These are phyloP conservation scores for Epichloe typhina DNA, from an alignment of 2,329 filamentous ascomycete species.

Conservation along the genomic window DNA sequence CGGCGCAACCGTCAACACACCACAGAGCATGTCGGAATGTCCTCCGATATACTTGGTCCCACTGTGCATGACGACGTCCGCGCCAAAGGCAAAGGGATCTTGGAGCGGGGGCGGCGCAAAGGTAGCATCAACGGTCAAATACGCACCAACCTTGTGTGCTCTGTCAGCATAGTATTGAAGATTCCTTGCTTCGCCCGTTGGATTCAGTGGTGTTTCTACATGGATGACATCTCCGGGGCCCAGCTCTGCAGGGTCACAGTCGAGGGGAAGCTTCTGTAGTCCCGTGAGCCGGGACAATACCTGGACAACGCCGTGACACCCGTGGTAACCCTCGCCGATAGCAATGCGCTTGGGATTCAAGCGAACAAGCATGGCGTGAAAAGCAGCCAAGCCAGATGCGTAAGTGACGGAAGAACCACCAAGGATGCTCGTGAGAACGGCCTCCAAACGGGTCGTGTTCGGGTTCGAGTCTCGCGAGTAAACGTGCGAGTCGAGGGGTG, in stretches of 20 bases:
- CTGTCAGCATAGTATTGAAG: slow-evolving; percentile 58
- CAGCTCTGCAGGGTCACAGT: slow-evolving; percentile 52
- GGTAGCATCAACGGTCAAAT: slow-evolving; percentile 75
- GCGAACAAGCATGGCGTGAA: slow-evolving; percentile 76
- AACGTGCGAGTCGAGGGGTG: slow-evolving; percentile 51
- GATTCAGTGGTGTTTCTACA: slow-evolving; percentile 89
- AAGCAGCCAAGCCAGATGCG: slow-evolving; percentile 71
- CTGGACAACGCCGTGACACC: slow-evolving; percentile 73
- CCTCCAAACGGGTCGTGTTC: slow-evolving; percentile 74
- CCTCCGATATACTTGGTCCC: slow-evolving; percentile 96
- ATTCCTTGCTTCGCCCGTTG: slow-evolving; percentile 67
- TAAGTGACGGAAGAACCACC: slow-evolving; percentile 63
- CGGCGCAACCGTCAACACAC: slow-evolving; percentile 57
- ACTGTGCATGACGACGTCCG: slow-evolving; percentile 80
- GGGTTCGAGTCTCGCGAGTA: slow-evolving; percentile 75
- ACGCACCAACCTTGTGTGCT: slow-evolving; percentile 60
- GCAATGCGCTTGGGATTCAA: slow-evolving; percentile 73
- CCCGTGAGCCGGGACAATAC: slow-evolving; percentile 65
- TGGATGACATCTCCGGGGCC: slow-evolving; percentile 73
- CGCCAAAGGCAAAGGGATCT: slow-evolving; percentile 71
- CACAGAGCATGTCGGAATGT: slow-evolving; percentile 86
- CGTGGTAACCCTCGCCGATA: slow-evolving; percentile 81
- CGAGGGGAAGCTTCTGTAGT: slow-evolving; percentile 59
- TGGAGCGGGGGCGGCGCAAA: slow-evolving; percentile 85
- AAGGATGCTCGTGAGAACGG: slow-evolving; percentile 63